Evolutionary conservation across 148 eudicot genomes (phyloP).

Genomic region (Linanthus parryae): DNA sequence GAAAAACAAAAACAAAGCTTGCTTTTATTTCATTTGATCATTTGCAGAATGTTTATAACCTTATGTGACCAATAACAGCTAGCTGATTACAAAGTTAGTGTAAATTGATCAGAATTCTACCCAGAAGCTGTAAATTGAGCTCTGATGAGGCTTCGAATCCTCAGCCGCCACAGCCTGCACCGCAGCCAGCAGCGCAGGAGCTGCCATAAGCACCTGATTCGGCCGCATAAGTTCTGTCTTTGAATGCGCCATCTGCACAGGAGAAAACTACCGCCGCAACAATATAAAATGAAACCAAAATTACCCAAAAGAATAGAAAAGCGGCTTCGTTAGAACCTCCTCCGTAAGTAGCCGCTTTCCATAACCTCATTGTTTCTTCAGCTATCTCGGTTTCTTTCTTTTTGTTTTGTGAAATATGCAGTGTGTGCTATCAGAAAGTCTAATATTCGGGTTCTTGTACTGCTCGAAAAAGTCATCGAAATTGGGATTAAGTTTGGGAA

Average conservation of each 20-base stretch:
- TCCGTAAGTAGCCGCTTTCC: neutral
- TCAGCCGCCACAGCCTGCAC: constrained; percentile 17
- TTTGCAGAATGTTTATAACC: no score
- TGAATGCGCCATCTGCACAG: constrained; percentile 12
- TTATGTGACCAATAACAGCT: no score
- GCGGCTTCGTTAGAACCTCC: neutral
- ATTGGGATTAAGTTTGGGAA: no score
- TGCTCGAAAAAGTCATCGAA: no score
- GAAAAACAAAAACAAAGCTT: no score
- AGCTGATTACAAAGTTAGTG: neutral
- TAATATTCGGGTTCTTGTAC: no score
- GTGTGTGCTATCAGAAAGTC: no score
- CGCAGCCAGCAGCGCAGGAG: constrained; percentile 10
- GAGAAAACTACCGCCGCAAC: constrained; percentile 5
- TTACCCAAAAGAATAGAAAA: constrained; percentile 2
- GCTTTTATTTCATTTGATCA: no score
- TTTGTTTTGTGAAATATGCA: no score
- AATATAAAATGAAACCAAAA: neutral
- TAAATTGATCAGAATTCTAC: neutral
- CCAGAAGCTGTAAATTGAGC: neutral
- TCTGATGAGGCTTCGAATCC: no score
- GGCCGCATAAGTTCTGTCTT: constrained; percentile 8
- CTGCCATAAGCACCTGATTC: constrained; percentile 7
- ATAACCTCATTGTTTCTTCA: constrained; percentile 2
- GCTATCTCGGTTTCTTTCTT: neutral